phyloP scores from a whole-genome alignment of 164 flowering plant species.

The Warburgia ugandensis region DNA sequence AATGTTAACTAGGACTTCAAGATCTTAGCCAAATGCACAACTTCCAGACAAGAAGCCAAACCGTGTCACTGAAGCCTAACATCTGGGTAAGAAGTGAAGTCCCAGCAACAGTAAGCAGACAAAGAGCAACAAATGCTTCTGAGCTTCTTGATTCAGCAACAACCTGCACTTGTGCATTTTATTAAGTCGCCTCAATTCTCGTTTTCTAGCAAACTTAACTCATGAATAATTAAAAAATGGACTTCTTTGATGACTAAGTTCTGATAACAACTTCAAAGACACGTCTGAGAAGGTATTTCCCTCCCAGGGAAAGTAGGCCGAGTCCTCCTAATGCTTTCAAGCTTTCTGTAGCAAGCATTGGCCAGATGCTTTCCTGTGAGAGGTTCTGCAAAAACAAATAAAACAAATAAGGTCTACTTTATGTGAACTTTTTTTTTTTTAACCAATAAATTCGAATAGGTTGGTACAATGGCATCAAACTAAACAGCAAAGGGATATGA shows the following conservation, averaged over 20 bases:
- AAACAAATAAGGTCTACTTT: conserved; percentile 4
- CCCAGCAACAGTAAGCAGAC: conserved; percentile 91
- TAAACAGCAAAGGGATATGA: too few species aligned
- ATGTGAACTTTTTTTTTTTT: too few species aligned
- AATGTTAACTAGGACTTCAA: not conserved
- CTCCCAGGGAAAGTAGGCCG: conserved; percentile 92
- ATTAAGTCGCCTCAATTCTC: conserved; percentile 6
- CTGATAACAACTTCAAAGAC: conserved; percentile 70
- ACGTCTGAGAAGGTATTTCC: conserved; percentile 78
- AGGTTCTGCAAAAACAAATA: conserved; percentile 41
- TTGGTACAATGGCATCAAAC: too few species aligned
- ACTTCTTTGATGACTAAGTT: not conserved
- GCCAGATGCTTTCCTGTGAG: conserved; percentile 77
- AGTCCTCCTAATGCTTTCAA: conserved; percentile 87
- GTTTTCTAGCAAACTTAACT: not conserved
- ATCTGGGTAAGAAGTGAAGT: conserved; percentile 90
- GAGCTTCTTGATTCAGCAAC: conserved; percentile 97
- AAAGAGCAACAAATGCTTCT: conserved; percentile 97
- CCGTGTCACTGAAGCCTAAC: conserved; percentile 99
- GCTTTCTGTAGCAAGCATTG: conserved; percentile 85
- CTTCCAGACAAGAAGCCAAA: conserved; percentile 16
- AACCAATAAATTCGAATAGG: too few species aligned
- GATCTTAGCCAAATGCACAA: not conserved
- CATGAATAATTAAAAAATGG: conserved; percentile 1
- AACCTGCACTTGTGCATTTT: conserved; percentile 40